Conservation (phyloP, 2,329 filamentous ascomycete genomes). For the Sporothrix humicola region DNA sequence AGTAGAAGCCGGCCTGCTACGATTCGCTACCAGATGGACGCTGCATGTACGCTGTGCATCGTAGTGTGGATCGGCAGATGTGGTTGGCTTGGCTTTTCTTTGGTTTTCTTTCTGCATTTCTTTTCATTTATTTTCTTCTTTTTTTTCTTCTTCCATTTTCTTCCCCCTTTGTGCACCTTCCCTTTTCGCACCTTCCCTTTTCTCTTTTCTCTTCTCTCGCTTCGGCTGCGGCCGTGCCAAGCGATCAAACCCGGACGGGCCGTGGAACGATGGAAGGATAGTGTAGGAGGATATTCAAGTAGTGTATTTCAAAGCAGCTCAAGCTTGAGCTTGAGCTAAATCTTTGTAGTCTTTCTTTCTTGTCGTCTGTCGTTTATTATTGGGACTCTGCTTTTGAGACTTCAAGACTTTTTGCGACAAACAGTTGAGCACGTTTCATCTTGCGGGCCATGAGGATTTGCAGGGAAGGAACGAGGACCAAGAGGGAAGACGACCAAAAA, state of each 20-base stretch:
- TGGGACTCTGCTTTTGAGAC: neutral
- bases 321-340: no score
- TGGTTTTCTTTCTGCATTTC: neutral
- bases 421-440: slow-evolving; percentile 31
- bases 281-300: neutral
- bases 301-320: neutral
- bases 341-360: neutral
- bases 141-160: no score
- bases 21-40: slow-evolving; percentile 2
- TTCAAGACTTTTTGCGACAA: slow-evolving; percentile 17
- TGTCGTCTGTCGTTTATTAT: neutral
- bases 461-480: neutral
- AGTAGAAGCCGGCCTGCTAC: slow-evolving; percentile 1
- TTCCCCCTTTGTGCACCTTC: no score
- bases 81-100: neutral
- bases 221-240: slow-evolving; percentile 20
- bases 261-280: neutral
- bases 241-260: slow-evolving; percentile 26
- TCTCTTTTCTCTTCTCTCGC: no score
- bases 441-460: neutral
- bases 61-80: neutral
- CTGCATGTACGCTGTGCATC: neutral
- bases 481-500: neutral
- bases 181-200: no score
- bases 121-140: no score